Percentiles rank a stretch among this genome's conserved stretches.
These are phyloP conservation scores for Monosporascus sp. DNA, from an alignment of 2,329 filamentous ascomycete genomes.

Conservation along the genomic window DNA sequence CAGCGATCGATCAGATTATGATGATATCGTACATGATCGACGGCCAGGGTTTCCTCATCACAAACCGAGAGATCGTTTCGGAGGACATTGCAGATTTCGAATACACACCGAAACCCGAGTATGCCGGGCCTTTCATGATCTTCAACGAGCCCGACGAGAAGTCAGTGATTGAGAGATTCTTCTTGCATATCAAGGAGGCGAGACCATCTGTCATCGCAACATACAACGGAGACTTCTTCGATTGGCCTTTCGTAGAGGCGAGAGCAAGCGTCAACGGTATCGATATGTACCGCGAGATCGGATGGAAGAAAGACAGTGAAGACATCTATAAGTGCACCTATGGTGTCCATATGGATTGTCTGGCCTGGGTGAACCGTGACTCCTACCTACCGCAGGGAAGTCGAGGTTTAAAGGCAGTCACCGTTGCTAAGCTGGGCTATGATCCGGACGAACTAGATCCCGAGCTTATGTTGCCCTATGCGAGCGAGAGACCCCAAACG, in stretches of 20 bases:
- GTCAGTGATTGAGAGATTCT: slow-evolving; percentile 81
- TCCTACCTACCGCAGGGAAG: slow-evolving; percentile 96
- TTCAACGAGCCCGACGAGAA: slow-evolving; percentile 98
- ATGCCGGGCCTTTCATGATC: slow-evolving; percentile 90
- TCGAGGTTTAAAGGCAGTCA: slow-evolving; percentile 94
- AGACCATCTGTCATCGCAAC: slow-evolving; percentile 95
- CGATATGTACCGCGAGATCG: slow-evolving; percentile 98
- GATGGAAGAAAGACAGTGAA: slow-evolving; percentile 90
- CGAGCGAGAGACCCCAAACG: slow-evolving; percentile 84
- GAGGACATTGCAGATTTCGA: slow-evolving; percentile 98
- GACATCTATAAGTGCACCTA: slow-evolving; percentile 96
- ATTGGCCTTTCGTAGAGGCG: slow-evolving; percentile 98
- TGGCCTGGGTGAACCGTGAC: slow-evolving; percentile 98
- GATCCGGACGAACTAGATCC: slow-evolving; percentile 97
- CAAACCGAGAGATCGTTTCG: slow-evolving; percentile 94
- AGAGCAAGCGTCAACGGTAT: slow-evolving; percentile 90
- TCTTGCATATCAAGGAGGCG: slow-evolving; percentile 90
- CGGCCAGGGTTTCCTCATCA: slow-evolving; percentile 94
- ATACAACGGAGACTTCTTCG: slow-evolving; percentile 99
- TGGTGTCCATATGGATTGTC: slow-evolving; percentile 98
- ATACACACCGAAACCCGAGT: slow-evolving; percentile 96
- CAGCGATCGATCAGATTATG: slow-evolving; percentile 94
- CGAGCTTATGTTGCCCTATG: slow-evolving; percentile 93
- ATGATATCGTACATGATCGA: slow-evolving; percentile 99
- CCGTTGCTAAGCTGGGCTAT: slow-evolving; percentile 95